Percentiles rank a stretch among this genome's conserved stretches.
Evolutionary conservation across 805 yeast genomes (phyloP).

Genomic region (Zygosaccharomyces lentus): DNA sequence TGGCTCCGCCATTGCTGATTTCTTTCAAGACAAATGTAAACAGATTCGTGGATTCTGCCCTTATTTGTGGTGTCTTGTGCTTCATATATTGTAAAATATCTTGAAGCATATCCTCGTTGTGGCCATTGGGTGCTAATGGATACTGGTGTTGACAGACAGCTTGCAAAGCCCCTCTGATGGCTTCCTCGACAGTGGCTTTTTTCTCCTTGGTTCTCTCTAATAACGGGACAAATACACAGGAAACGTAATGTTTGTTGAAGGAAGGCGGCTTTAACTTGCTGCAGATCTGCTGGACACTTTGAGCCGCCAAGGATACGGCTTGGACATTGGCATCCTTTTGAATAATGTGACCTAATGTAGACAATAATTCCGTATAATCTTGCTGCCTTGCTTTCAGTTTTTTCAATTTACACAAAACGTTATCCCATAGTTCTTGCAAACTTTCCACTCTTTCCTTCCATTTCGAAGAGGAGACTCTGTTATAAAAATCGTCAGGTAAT

Average conservation of each 20-base stretch:
- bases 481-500: conserved; percentile 58
- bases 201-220: conserved; percentile 86
- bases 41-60: conserved; percentile 63
- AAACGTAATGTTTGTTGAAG: conserved; percentile 49
- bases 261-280: conserved; percentile 53
- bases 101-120: conserved; percentile 45
- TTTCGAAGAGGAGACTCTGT: conserved; percentile 54
- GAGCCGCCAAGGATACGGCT: conserved; percentile 77
- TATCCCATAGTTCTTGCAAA: conserved; percentile 53
- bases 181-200: conserved; percentile 70
- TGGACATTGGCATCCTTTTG: conserved; percentile 81
- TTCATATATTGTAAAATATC: conserved; percentile 55
- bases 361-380: conserved; percentile 64
- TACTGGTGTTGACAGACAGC: conserved; percentile 52
- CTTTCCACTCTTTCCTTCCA: conserved; percentile 95
- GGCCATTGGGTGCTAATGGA: conserved; percentile 26
- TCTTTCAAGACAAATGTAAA: conserved; percentile 60
- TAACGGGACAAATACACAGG: conserved; percentile 52
- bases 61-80: conserved; percentile 81
- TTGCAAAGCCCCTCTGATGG: conserved; percentile 62
- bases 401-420: conserved; percentile 48
- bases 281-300: conserved; percentile 56
- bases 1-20: conserved; percentile 25
- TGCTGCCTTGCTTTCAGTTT: conserved; percentile 47
- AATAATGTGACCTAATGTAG: conserved; percentile 62